Base-by-base conservation (phyloP, 148 eudicot genomes). In the Nepenthes mirabilis region DNA sequence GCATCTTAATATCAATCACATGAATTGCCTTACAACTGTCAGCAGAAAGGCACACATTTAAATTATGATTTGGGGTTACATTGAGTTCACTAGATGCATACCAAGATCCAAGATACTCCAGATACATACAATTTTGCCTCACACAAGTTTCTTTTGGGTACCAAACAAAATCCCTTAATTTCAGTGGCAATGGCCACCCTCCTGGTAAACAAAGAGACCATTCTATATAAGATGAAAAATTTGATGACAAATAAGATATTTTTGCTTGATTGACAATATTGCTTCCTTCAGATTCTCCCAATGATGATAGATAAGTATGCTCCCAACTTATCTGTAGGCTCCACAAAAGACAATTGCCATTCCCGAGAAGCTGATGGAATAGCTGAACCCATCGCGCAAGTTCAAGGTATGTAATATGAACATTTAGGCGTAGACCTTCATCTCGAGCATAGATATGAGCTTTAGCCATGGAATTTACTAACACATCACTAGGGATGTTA, bases 251-350 rank as follows among this genome's bases (percentile, higher is more conserved):
- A 69, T 74, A 85, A 58, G 76, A 64, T 66, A 34, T 32, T 56
- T 70, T 64, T 3, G 64, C 95, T 66, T 84, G 64, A 59, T 70
- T 49, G 52, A 86, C 78, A 43, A 86, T 81, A 53, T 67, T 67
- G 73, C 70, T 71, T 70, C 96, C 96, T 60, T 70, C 74, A 52
- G 68, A 70, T 68, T 86, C 89, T 2, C 99, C 99, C 7, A 93
- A 79, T 23, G 96, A 77, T 45, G 99, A 82, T 57, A 93, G 80
- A 76, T 93, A 93, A 23, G 94, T 86, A 56, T 89, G 95, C 73
- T 93, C 95, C 88, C 88, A 93, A 78, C 99, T 93, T 47, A 65
- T 64, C 48, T 79, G 88, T 63, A 93, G 84, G 77, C 99, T 88
- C 89, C 91, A 82, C 5, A 74, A 13, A 55, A 75, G 67, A 71